These are phyloP conservation scores for Solanum habrochaites DNA, from an alignment of 257 asterid species.

Conservation along the genomic window DNA sequence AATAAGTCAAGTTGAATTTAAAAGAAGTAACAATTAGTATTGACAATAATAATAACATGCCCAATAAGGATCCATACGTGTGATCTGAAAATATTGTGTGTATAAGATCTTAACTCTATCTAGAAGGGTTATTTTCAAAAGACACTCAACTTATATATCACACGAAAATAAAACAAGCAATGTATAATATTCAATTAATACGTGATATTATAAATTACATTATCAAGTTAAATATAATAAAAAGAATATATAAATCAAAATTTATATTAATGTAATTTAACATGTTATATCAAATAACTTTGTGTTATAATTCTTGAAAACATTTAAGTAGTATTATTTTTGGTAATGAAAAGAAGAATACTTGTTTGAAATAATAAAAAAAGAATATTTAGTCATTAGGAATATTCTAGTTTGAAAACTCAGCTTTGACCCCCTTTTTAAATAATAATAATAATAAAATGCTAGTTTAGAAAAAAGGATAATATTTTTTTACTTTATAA, in stretches of 20 bases:
- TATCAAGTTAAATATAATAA: background rate
- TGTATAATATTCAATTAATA: too few relatives aligned
- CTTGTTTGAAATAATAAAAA: background rate
- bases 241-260: background rate
- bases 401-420: background rate
- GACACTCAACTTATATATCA: fast-evolving
- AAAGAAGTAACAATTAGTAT: background rate
- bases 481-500: too few relatives aligned
- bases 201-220: too few relatives aligned
- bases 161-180: too few relatives aligned
- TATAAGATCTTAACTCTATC: background rate
- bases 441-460: background rate
- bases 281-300: background rate
- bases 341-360: background rate
- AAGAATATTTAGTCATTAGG: background rate
- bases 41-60: background rate
- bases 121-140: background rate
- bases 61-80: background rate
- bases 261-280: background rate
- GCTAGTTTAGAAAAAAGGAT: background rate
- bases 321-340: background rate
- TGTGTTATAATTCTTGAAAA: background rate
- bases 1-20: background rate
- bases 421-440: background rate
- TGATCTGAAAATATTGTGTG: background rate